These are phyloP conservation scores for Cladosporium sp. DNA, from an alignment of 2,329 filamentous ascomycete genomes.

Conservation along the genomic window DNA sequence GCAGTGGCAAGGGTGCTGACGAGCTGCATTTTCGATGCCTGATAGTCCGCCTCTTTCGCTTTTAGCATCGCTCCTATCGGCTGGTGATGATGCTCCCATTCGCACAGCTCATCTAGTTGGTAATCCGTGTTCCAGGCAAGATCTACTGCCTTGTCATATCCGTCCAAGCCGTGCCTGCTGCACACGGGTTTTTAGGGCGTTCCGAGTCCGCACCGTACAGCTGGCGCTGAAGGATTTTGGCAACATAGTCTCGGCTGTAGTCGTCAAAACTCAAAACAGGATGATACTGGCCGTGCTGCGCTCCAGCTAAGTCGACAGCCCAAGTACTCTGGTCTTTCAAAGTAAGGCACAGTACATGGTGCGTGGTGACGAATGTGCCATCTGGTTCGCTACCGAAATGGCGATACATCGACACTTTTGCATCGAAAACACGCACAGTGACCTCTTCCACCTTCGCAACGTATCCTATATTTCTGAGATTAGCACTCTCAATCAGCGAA, in stretches of 20 bases:
- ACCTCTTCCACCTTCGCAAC: neutral
- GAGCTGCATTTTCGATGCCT: neutral
- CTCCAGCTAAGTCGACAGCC: slow-evolving; percentile 15
- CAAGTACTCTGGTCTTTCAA: slow-evolving; percentile 11
- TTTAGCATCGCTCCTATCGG: neutral
- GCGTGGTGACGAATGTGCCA: neutral
- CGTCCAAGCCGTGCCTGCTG: neutral
- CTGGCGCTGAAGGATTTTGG: neutral
- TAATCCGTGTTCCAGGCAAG: neutral
- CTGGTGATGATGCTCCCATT: neutral
- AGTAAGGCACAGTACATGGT: slow-evolving; percentile 10
- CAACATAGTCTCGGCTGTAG: neutral
- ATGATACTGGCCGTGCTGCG: slow-evolving; percentile 16
- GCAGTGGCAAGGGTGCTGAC: neutral
- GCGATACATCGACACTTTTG: neutral
- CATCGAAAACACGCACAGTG: neutral
- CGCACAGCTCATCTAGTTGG: neutral
- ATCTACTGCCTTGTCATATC: too few species aligned
- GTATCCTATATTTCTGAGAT: neutral
- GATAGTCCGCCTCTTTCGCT: neutral
- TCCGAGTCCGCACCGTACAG: neutral
- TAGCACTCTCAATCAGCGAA: neutral
- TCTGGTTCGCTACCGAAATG: neutral
- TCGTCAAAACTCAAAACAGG: slow-evolving; percentile 4
- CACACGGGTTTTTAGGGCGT: neutral